Percentiles rank a stretch among this genome's conserved stretches.
phyloP scores from a whole-genome alignment of 164 flowering plant genomes.

The Amborella trichopoda region DNA sequence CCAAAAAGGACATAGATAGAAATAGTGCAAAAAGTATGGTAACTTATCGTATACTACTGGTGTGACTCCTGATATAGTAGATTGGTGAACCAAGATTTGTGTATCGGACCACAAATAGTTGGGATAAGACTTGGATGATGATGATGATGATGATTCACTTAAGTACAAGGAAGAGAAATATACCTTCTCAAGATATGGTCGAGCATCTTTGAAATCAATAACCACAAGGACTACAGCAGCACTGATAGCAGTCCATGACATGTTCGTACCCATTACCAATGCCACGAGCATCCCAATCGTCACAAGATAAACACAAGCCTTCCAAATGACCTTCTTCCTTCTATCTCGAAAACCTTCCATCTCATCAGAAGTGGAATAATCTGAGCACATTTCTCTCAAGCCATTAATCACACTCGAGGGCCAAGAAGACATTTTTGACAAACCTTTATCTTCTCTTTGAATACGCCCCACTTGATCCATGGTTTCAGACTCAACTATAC shows the following conservation, averaged over 20 bases:
- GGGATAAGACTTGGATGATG: too few species aligned
- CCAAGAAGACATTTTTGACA: conserved; percentile 11
- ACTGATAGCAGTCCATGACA: conserved; percentile 92
- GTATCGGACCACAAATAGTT: too few species aligned
- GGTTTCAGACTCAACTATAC: too few species aligned
- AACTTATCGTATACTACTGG: too few species aligned
- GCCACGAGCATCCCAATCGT: conserved; percentile 74
- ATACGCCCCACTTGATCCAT: not conserved
- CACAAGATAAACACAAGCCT: conserved; percentile 60
- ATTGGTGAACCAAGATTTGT: too few species aligned
- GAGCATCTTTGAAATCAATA: conserved; percentile 90
- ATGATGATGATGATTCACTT: too few species aligned
- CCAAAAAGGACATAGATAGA: too few species aligned
- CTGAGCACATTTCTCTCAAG: conserved; percentile 3
- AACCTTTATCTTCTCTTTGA: conserved; percentile 14
- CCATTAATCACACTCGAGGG: conserved; percentile 1
- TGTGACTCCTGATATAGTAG: too few species aligned
- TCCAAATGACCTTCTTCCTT: conserved; percentile 57
- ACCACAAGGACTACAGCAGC: conserved; percentile 83
- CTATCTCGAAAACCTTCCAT: conserved; percentile 21
- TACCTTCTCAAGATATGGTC: conserved; percentile 76
- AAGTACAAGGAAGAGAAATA: not conserved
- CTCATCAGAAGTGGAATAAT: conserved; percentile 14
- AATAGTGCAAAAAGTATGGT: too few species aligned
- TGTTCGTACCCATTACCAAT: conserved; percentile 56